These are phyloP conservation scores for Fusarium vanettenii DNA, from an alignment of 2,329 filamentous ascomycete species.

Conservation along the genomic window DNA sequence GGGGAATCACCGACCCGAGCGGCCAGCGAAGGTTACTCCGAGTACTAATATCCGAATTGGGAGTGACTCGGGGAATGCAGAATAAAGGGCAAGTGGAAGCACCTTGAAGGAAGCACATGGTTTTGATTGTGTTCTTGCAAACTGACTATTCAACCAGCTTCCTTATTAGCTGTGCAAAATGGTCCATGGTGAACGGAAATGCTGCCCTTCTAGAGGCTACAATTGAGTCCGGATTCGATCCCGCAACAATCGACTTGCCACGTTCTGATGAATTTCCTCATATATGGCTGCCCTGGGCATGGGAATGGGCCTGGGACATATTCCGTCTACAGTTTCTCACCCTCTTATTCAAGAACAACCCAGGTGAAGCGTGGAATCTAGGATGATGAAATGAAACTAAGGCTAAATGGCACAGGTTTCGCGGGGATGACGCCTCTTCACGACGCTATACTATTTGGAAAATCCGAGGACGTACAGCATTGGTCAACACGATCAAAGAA, in stretches of 20 bases:
- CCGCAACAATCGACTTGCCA: not conserved
- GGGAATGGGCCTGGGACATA: not conserved
- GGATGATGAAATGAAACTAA: fast-evolving
- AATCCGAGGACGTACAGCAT: not conserved
- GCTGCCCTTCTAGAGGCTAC: not conserved
- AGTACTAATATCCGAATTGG: not conserved
- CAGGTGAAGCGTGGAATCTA: not conserved
- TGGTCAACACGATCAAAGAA: not conserved
- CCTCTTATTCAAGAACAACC: not conserved
- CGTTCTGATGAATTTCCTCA: too few relatives aligned
- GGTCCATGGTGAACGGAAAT: not conserved
- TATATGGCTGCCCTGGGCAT: too few relatives aligned
- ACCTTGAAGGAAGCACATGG: fast-evolving
- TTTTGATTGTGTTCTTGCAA: not conserved
- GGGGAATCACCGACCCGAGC: fast-evolving
- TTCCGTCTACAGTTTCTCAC: not conserved
- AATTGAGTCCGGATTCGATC: not conserved
- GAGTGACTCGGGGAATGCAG: not conserved
- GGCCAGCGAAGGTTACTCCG: not conserved
- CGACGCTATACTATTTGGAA: not conserved
- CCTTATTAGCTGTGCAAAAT: not conserved
- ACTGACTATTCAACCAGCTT: not conserved
- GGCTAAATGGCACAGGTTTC: not conserved
- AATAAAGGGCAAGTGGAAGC: not conserved
- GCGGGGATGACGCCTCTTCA: not conserved